A percentile compares a stretch with the other conserved stretches of the same genome.
Evolutionary conservation across 306 rosid species (phyloP).

Genomic region (Abrus precatorius): DNA sequence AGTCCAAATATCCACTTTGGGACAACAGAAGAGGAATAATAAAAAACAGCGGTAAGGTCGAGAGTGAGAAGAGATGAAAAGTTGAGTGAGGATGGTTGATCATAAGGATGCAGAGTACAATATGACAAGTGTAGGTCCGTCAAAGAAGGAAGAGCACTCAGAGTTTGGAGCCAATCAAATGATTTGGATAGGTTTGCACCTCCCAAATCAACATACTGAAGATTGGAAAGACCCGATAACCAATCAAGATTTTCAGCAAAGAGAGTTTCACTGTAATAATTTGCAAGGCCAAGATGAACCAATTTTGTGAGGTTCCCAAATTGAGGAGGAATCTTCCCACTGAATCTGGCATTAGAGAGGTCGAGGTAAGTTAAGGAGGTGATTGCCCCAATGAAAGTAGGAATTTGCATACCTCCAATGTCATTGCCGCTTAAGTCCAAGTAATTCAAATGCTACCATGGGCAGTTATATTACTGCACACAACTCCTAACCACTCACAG

Average conservation of each 20-base stretch:
- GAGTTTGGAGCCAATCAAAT: neutral
- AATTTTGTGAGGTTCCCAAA: slow-evolving; percentile 24
- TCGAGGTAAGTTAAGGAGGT: slow-evolving; percentile 27
- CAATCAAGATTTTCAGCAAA: slow-evolving; percentile 9
- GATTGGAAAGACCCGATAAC: slow-evolving; percentile 1
- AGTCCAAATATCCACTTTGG: slow-evolving; percentile 18
- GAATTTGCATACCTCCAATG: neutral
- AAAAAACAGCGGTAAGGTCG: neutral
- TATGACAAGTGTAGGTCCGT: neutral
- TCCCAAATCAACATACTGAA: slow-evolving; percentile 27
- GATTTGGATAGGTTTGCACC: neutral
- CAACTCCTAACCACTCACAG: too few relatives aligned
- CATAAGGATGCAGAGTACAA: neutral
- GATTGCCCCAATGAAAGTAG: slow-evolving; percentile 25
- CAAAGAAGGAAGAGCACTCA: slow-evolving; percentile 46
- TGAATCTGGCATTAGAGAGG: neutral
- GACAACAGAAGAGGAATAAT: neutral
- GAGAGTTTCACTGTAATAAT: neutral
- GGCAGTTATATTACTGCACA: too few relatives aligned
- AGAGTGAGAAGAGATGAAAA: slow-evolving; percentile 29
- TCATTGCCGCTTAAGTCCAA: slow-evolving; percentile 21
- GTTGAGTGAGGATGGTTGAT: neutral
- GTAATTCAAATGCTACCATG: too few relatives aligned
- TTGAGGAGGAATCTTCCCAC: neutral
- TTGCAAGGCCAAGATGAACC: too few relatives aligned